A percentile compares a stretch with the other conserved stretches of the same genome.
phyloP scores from a whole-genome alignment of 805 yeast genomes.

The Cyberlindnera americana region DNA sequence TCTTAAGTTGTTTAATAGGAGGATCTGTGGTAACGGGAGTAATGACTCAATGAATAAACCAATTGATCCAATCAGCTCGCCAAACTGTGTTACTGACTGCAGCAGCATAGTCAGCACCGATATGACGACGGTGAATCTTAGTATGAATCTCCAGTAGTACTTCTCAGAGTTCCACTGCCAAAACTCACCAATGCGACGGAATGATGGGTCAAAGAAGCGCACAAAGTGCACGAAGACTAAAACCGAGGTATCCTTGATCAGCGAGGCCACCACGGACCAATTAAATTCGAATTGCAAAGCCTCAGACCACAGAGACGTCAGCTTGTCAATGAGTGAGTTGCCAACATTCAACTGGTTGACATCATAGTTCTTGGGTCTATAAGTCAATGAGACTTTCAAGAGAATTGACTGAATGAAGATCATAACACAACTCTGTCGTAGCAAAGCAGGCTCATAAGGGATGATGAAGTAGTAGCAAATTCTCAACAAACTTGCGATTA shows the following conservation, averaged over 20 bases:
- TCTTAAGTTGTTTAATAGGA: conserved; percentile 61
- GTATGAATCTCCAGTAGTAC: conserved; percentile 62
- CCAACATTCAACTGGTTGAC: conserved; percentile 34
- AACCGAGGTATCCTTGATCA: conserved; percentile 13
- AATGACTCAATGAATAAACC: conserved; percentile 72
- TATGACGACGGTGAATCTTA: conserved; percentile 19
- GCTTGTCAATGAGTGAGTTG: conserved; percentile 3
- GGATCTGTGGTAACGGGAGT: conserved; percentile 73
- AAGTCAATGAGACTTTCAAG: conserved; percentile 57
- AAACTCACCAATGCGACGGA: conserved; percentile 58
- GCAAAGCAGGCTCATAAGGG: conserved; percentile 76
- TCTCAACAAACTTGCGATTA: conserved; percentile 68
- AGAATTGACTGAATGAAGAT: conserved; percentile 69
- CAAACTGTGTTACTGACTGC: conserved; percentile 35
- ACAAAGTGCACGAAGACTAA: conserved; percentile 38
- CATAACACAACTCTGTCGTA: conserved; percentile 83
- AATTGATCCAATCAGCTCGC: conserved; percentile 51
- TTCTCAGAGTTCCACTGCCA: conserved; percentile 81
- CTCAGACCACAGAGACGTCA: conserved; percentile 6
- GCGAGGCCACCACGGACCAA: conserved; percentile 9
- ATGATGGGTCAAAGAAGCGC: conserved; percentile 67
- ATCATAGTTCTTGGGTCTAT: conserved; percentile 45
- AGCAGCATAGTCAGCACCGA: conserved; percentile 38
- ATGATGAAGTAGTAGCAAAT: conserved; percentile 73
- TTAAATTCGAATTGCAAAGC: conserved; percentile 2